Conservation (phyloP, 2,329 filamentous ascomycete species). For the Huntiella abstrusa region DNA sequence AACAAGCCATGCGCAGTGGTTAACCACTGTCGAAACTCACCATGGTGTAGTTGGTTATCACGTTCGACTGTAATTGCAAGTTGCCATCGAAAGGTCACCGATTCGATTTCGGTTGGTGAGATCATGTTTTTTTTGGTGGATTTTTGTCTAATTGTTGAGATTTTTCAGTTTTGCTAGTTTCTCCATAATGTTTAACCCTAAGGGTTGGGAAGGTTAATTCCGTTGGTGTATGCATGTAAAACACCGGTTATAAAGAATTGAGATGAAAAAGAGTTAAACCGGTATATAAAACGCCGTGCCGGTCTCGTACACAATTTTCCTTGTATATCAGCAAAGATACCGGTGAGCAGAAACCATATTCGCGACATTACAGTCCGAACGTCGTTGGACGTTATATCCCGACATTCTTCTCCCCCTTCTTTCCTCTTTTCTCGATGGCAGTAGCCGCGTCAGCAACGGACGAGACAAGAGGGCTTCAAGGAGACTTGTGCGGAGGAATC, state of each 20-base stretch:
- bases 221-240: too few species aligned
- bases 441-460: too few species aligned
- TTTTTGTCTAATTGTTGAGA: neutral
- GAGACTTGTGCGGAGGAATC: too few species aligned
- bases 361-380: neutral
- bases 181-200: neutral
- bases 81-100: slow-evolving; percentile 10
- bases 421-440: neutral
- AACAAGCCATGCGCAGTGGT: slow-evolving; percentile 10
- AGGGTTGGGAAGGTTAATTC: neutral
- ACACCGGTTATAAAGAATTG: too few species aligned
- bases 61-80: slow-evolving; percentile 10
- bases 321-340: neutral
- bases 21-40: slow-evolving; percentile 10
- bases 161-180: neutral
- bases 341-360: neutral
- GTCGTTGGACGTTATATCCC: neutral
- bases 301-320: neutral
- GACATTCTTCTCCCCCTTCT: neutral
- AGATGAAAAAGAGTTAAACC: too few species aligned
- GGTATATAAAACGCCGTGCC: neutral
- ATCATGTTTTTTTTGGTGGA: neutral
- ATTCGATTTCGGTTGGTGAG: slow-evolving; percentile 11
- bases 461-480: too few species aligned
- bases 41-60: slow-evolving; percentile 11